Conservation (phyloP, 2,329 filamentous ascomycete species). For the Teratosphaeria zuluensis region DNA sequence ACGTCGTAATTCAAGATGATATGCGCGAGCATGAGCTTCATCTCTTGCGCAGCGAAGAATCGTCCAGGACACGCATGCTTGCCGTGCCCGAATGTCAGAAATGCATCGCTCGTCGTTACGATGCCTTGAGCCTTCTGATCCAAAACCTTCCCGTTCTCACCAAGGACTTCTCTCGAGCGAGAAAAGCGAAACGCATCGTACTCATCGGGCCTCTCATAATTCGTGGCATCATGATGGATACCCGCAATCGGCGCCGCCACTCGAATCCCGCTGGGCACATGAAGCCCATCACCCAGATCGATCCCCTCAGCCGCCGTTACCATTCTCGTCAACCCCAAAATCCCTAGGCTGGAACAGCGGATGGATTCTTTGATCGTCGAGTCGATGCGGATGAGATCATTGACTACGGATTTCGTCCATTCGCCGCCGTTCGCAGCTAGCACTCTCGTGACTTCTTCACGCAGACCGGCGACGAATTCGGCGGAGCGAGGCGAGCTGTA, state of each 20-base stretch:
- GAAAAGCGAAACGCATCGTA: conserved; percentile 27
- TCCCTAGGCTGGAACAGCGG: conserved; percentile 17
- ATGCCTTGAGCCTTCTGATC: conserved; percentile 14
- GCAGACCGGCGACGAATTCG: conserved; percentile 26
- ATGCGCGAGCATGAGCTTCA: conserved; percentile 29
- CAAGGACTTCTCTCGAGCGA: conserved; percentile 12
- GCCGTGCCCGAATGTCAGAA: conserved; percentile 23
- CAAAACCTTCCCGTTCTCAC: conserved; percentile 3
- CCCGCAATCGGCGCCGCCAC: conserved; percentile 2
- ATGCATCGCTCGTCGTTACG: conserved; percentile 20
- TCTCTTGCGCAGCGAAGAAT: conserved; percentile 28
- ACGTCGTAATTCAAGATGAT: conserved; percentile 30
- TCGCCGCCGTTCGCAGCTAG: conserved; percentile 7
- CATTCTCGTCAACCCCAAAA: conserved; percentile 15
- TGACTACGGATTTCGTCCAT: conserved; percentile 17
- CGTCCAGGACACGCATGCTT: conserved; percentile 28
- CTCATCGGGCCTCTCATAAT: conserved; percentile 18
- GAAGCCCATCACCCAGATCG: conserved; percentile 14
- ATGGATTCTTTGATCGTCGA: conserved; percentile 24
- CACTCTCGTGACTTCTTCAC: conserved; percentile 19
- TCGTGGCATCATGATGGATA: conserved; percentile 20
- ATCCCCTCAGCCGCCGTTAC: conserved; percentile 21
- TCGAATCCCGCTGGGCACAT: conserved; percentile 12
- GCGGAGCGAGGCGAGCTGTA: conserved; percentile 24
- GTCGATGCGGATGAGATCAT: conserved; percentile 19